Percentiles rank a stretch among this genome's conserved stretches.
phyloP scores from a whole-genome alignment of 306 rosid species.

The Dryas octopetala region DNA sequence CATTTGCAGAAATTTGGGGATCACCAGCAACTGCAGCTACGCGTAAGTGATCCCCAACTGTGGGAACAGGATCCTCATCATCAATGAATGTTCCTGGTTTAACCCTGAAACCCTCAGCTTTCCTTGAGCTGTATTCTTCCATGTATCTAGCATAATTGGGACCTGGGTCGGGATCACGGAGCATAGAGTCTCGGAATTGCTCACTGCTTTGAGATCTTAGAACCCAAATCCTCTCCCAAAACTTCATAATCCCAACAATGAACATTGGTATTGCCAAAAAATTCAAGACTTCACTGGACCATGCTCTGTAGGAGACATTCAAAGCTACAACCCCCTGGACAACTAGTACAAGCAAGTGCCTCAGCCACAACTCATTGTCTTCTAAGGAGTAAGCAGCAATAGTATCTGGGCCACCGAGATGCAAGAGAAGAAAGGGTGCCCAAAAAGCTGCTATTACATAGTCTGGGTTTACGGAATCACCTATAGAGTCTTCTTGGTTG shows the following conservation, averaged over 20 bases:
- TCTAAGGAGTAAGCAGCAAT: constrained; percentile 37
- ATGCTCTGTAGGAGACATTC: constrained; percentile 14
- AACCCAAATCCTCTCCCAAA: constrained; percentile 28
- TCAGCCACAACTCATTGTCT: constrained; percentile 40
- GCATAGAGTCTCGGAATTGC: constrained; percentile 33
- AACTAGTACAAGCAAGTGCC: constrained; percentile 21
- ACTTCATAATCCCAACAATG: constrained; percentile 35
- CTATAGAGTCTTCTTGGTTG: neutral
- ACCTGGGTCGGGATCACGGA: constrained; percentile 38
- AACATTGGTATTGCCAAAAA: constrained; percentile 29
- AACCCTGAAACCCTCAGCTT: constrained; percentile 21
- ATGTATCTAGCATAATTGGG: constrained; percentile 33
- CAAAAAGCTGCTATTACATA: constrained; percentile 25
- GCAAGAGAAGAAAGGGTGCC: constrained; percentile 46
- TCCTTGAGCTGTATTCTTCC: constrained; percentile 29
- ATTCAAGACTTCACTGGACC: constrained; percentile 9
- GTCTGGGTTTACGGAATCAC: neutral
- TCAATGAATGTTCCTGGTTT: neutral
- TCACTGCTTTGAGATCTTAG: constrained; percentile 30
- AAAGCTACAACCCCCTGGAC: constrained; percentile 13
- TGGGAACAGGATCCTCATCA: neutral
- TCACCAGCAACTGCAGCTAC: neutral
- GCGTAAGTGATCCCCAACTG: neutral
- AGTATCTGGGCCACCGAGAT: constrained; percentile 45
- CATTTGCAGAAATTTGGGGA: neutral